Evolutionary conservation across 176 grass and related monocot genomes (phyloP), one percentile per base, ranked within the genome.

Genomic region (Alopecurus myosuroides): DNA sequence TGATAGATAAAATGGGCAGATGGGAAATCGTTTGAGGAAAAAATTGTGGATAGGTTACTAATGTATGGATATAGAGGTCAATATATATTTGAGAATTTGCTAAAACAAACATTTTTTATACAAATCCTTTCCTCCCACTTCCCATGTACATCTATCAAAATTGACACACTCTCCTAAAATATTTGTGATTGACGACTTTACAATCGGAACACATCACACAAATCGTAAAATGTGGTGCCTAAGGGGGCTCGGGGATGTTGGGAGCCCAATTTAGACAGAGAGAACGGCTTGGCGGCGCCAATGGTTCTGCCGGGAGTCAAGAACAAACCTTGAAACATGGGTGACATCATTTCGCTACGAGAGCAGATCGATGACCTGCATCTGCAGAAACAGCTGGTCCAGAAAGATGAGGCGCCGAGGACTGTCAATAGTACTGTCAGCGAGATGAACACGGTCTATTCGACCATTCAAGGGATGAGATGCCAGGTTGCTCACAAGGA

Each of bases 391-490:
- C n/a, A 87, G 31, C 37, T 98, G 37, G 63, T 88, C 13, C 89
- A 93, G 77, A 98, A 95, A 56, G 95, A 98, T 26, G 95, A 93
- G 50, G 86, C 85, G 3, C 61, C 93, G 77, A 90, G 76, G 60
- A 88, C 77, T 4, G 95, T 80, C 0, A 88, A 98, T 53, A 95
- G 37, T 77, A 85, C 85, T 1, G 87, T 90, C 19, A 71, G 71
- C 77, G 86, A 93, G 87, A 88, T 92, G 93, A 98, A 89, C 67
- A 78, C 52, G 25, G 71, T 79, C 9, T 85, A 79, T 83, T 74
- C 46, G 1, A 90, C 87, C 10, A 58, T 92, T 42, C 89, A 94
- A 83, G 93, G 90, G 53, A 71, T 94, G 63, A 92, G 84, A 60
- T 36, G 61, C 53, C 85, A 77, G 53, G 74, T 93, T 44, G 76